Evolutionary conservation across 352 stramenopile genomes (phyloP), one percentile per base, ranked within the genome.

Genomic region (Vaucheria bursata): DNA sequence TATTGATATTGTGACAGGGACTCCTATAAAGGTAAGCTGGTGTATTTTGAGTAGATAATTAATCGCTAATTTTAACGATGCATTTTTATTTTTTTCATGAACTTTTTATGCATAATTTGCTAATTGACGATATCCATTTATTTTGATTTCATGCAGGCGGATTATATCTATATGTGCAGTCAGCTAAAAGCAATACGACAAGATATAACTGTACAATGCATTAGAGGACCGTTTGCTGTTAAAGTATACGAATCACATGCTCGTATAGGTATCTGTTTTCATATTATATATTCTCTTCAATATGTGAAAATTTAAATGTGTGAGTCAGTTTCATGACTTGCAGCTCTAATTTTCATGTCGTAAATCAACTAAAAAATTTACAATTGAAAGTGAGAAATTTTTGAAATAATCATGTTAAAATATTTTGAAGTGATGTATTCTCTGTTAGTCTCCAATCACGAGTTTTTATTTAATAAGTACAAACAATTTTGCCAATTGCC

Each of bases 161-260:
- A 88, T 85, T 97, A 97, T 88, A 86, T 92, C 75, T 97, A 93
- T 89, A 89, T 89, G 71, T 95, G 89, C 89, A 94, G 91, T 83
- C 92, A 97, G 83, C 89, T 97, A 73, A 97, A 97, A 85, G 94
- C 90, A 68, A 96, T 97, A 73, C 91, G 92, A 18, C 92, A 97
- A 83, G 92, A 97, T 84, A 91, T 93, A 79, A 96, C 91, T 25
- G 85, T 90, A 0, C 92, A 97, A 85, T 89, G 89, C 78, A 94
- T 97, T 8, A 34, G 18, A 38, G 59, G 59, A 4, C 34, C 59
- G 5, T 29, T 69, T 38, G 59, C 59, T 34, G 59, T 69, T 4
- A 4, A 69, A 29, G 18, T 18, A 38, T 69, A 69, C 18, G 59
- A 69, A 38, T 18, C 59, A 69, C 59, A 69, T 38, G 59, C 4